Conservation (phyloP, 176 grass and related monocot species). For the Musa acuminata region DNA sequence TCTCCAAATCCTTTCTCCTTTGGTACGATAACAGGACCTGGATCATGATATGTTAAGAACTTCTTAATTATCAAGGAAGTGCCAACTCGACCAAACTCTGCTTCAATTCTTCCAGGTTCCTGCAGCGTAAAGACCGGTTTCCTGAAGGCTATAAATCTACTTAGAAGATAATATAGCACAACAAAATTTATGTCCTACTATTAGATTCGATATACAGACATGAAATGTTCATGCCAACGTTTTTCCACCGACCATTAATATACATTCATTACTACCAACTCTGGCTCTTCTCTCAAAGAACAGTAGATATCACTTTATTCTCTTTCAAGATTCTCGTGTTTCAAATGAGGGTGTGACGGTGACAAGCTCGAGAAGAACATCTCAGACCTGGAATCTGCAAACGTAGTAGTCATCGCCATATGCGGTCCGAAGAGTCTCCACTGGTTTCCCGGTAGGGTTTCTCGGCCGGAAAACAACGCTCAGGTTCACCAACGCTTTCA, state of each 20-base stretch:
- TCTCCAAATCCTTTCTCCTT: slow-evolving; percentile 26
- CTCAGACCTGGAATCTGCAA: background rate
- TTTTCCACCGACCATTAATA: too few relatives aligned
- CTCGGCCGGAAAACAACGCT: slow-evolving; percentile 12
- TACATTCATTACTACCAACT: too few relatives aligned
- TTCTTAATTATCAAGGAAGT: slow-evolving; percentile 30
- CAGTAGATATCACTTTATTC: too few relatives aligned
- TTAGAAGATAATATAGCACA: too few relatives aligned
- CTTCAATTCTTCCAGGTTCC: slow-evolving; percentile 33
- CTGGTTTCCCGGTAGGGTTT: background rate
- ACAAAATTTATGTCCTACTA: too few relatives aligned
- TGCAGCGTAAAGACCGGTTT: background rate
- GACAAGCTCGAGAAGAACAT: background rate
- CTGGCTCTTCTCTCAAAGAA: too few relatives aligned
- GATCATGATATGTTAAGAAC: slow-evolving; percentile 37
- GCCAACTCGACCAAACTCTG: slow-evolving; percentile 24
- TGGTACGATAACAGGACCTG: slow-evolving; percentile 24
- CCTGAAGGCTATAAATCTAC: too few relatives aligned
- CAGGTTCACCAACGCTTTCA: slow-evolving; percentile 13
- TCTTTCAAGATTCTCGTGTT: too few relatives aligned
- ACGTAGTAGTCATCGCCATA: slow-evolving; percentile 17
- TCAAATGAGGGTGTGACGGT: too few relatives aligned
- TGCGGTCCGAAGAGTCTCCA: background rate
- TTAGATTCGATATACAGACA: too few relatives aligned
- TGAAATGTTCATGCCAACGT: too few relatives aligned